Conservation (phyloP, 495 filamentous ascomycete species). For the Thozetella sp. region DNA sequence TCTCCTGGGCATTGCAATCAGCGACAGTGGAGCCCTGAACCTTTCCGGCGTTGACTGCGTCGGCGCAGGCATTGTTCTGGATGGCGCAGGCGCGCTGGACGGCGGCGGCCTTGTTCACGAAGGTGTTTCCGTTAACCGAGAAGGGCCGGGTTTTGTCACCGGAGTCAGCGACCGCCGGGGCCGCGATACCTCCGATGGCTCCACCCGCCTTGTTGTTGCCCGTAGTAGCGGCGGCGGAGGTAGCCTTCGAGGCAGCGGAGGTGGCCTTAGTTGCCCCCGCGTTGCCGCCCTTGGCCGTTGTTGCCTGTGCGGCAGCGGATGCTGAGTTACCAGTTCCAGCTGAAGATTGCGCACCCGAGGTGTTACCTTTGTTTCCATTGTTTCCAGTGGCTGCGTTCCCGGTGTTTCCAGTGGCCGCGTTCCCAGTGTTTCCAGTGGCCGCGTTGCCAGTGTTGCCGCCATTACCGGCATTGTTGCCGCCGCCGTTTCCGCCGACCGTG, state of each 20-base stretch:
- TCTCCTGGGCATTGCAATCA: constrained; percentile 47
- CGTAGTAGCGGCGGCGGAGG: constrained; percentile 6
- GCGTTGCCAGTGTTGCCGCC: constrained; percentile 18
- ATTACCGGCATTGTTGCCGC: constrained; percentile 13
- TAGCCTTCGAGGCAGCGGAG: constrained; percentile 10
- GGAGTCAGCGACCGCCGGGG: constrained; percentile 36
- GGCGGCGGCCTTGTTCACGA: constrained; percentile 41
- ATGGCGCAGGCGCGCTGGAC: constrained; percentile 42
- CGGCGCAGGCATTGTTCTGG: constrained; percentile 52
- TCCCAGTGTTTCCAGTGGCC: constrained; percentile 16
- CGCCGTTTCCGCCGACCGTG: constrained; percentile 35
- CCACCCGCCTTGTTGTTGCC: constrained; percentile 4
- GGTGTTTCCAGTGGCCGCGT: constrained; percentile 11
- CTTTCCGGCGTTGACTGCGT: constrained; percentile 41
- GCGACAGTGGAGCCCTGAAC: constrained; percentile 27
- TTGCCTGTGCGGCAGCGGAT: constrained; percentile 6
- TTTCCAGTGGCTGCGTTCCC: constrained; percentile 7
- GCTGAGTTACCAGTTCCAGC: constrained; percentile 1
- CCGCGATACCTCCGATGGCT: constrained; percentile 30
- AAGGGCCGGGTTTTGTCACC: constrained; percentile 46
- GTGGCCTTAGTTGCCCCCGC: constrained; percentile 9
- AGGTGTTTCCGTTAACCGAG: constrained; percentile 51
- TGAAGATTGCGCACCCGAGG: neutral
- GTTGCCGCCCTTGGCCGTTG: constrained; percentile 3
- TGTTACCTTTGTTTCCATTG: constrained; percentile 1